Base-by-base conservation (phyloP, 176 grass and related monocot genomes). In the Avena atlantica region DNA sequence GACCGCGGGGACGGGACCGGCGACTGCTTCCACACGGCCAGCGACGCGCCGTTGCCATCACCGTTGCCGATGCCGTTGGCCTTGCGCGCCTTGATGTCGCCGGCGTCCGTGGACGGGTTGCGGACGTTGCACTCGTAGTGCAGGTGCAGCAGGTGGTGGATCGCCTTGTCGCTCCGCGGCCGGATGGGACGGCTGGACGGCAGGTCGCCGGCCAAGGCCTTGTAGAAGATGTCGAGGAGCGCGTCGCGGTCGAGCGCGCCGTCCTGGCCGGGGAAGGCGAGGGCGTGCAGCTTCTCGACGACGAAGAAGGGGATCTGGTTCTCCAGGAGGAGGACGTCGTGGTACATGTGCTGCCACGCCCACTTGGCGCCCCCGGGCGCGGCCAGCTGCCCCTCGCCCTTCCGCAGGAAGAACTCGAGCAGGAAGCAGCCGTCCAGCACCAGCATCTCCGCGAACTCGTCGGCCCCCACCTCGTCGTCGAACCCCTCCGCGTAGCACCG, bases 281-380 rank as follows among this genome's bases (percentile, higher is more conserved):
- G 19, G 36, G 13, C 63, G 83, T 89, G 87, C 57, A 92, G 83
- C 83, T 50, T 83, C 87, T 89, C 79, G 73, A 92, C 0, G 73
- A 92, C 83, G 90, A 92, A 86, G 83, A 92, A 89, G 23, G 82
- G 87, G 20, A 92, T 80, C 83, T 89, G 87, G 67, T 92, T 89
- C 24, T 86, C 86, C 57, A 89, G 57, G 20, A 92, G 83, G 58
- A 92, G 84, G 21, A 51, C 50, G 73, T 89, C 87, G 67, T 86
- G 87, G 83, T 86, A 88, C 90, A 91, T 91, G 82, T 91, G 86
- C 31, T 78, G 82, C 90, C 86, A 91, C 82, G 90, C 86, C 90
- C 90, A 91, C 50, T 88, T 88, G 68, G 86, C 70, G n/a, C 82
- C 86, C 1, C 90, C 71, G 5, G 90, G 90, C 42, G 87, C 78